These are phyloP conservation scores for Colletotrichum lentis DNA, from an alignment of 2,329 filamentous ascomycete genomes.

Conservation along the genomic window DNA sequence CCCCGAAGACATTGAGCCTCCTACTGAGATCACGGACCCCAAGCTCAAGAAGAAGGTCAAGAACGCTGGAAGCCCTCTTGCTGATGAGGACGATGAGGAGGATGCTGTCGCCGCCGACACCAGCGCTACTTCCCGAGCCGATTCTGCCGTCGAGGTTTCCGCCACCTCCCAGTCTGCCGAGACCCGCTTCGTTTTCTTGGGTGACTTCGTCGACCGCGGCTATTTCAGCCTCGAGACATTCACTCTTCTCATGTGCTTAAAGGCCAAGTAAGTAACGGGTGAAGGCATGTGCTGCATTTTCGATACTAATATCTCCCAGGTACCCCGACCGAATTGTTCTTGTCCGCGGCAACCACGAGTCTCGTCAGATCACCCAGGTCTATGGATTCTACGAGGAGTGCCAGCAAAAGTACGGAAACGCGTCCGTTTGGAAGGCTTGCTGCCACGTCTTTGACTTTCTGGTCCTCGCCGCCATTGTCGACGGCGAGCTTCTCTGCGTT, in stretches of 20 bases:
- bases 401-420: conserved; percentile 96
- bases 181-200: conserved; percentile 69
- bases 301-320: conserved; percentile 56
- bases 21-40: conserved; percentile 85
- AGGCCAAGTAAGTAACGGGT: conserved; percentile 64
- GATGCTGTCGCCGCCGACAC: conserved; percentile 56
- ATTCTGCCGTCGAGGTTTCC: conserved; percentile 48
- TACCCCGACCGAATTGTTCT: conserved; percentile 96
- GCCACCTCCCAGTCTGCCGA: conserved; percentile 59
- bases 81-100: conserved; percentile 59
- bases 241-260: conserved; percentile 94
- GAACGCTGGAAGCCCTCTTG: conserved; percentile 62
- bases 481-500: conserved; percentile 97
- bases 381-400: conserved; percentile 99
- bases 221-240: conserved; percentile 99
- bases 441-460: conserved; percentile 99
- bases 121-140: conserved; percentile 46
- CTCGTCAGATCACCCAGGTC: conserved; percentile 95
- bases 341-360: conserved; percentile 97
- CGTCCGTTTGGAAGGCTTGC: conserved; percentile 99
- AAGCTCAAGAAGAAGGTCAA: conserved; percentile 87
- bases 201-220: conserved; percentile 96
- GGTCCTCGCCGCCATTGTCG: conserved; percentile 94
- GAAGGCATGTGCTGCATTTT: neutral
- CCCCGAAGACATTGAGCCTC: conserved; percentile 91